Conservation (phyloP, 441 rosid species). For the Gossypium davidsonii region DNA sequence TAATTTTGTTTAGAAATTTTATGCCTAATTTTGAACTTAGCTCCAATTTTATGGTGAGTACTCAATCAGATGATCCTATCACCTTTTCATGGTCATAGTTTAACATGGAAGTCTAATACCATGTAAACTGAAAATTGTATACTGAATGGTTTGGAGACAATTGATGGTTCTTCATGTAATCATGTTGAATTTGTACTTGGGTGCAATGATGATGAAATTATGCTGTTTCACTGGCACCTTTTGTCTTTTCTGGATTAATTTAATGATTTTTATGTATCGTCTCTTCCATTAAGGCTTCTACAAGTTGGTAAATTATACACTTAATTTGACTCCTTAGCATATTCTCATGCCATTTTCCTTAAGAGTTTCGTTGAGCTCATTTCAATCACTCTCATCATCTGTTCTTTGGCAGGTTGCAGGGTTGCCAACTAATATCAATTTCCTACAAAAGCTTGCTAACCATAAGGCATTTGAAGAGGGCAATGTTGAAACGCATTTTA, state of each 20-base stretch:
- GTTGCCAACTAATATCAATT: slow-evolving; percentile 84
- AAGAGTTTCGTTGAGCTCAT: not conserved
- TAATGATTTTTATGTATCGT: not conserved
- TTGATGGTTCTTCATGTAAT: not conserved
- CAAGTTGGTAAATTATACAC: not conserved
- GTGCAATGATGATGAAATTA: not conserved
- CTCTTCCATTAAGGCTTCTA: not conserved
- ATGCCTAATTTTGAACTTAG: slow-evolving; percentile 4
- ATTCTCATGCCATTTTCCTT: slow-evolving; percentile 2
- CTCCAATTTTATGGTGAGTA: not conserved
- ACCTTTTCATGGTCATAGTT: not conserved
- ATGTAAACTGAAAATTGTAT: not conserved
- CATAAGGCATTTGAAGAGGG: slow-evolving; percentile 74
- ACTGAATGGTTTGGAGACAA: not conserved
- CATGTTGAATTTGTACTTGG: slow-evolving; percentile 1
- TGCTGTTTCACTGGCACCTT: not conserved
- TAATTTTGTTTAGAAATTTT: not conserved
- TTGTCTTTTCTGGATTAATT: slow-evolving; percentile 4
- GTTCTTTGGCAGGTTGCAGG: slow-evolving; percentile 75
- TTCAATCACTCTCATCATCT: not conserved
- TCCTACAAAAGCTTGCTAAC: slow-evolving; percentile 70
- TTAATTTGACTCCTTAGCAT: not conserved
- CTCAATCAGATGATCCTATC: slow-evolving; percentile 11
- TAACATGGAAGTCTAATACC: not conserved
- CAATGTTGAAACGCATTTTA: slow-evolving; percentile 90